Base-by-base conservation (phyloP, 495 filamentous ascomycete genomes). In the Lophiotrema nucula region DNA sequence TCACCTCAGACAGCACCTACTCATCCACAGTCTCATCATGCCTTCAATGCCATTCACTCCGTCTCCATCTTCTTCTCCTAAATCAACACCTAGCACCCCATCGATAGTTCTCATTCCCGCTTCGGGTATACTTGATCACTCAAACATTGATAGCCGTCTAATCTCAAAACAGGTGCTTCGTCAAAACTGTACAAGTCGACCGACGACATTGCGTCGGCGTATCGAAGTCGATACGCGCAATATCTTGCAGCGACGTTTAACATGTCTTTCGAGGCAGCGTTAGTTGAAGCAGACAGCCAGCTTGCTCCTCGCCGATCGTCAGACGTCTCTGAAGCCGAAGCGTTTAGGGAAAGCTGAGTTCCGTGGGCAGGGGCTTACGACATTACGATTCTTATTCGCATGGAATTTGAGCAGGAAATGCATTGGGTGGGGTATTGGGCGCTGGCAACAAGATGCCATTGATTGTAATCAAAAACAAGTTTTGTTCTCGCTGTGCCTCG, bases 201-300 rank as follows among this genome's bases (percentile, higher is more conserved):
- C n/a, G 56, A 60, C 25, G 43, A 59, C 15, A 31, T 52, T 26
- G 61, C 61, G 12, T 26, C 61, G 35, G 33, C 52, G 16, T 67
- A 67, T 37, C 64, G 64, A 5, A 59, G n/a, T 12, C 58, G 59
- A 33, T 67, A 67, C 42, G 64, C 64, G 13, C 48, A 61, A 21
- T 67, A 67, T 25, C 64, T 67, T 22, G 59, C 64, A 15, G 53
- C 64, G 3, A 56, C 64, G 16, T 67, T 67, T 50, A 67, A 60
- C 54, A 67, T 67, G 48, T 55, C 42, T 25, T 45, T 59, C 22
- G 59, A 67, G 45, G 64, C 64, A 11, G 64, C 58, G 8, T 4
- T 63, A 45, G 48, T 35, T 4, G 64, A 67, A 25, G 58, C 59
- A 3, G 59, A 67, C 24, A 31, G 24, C 15, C 59, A 67, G 54